Base-by-base conservation (phyloP, 2,329 filamentous ascomycete genomes). In the Zalaria sp. region DNA sequence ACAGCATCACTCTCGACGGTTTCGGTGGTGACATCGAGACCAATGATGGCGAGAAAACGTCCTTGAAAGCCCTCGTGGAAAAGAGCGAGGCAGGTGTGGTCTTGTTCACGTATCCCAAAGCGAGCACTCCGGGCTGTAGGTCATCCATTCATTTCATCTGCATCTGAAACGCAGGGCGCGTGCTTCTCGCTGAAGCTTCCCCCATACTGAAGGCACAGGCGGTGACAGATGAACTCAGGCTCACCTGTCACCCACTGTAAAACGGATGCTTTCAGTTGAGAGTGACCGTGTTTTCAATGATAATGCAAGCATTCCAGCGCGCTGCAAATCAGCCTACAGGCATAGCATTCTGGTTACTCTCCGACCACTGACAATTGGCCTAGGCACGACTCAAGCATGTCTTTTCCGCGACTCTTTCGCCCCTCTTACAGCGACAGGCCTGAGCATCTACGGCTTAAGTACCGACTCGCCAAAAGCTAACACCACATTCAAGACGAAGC, bases 61-160 rank as follows among this genome's bases (percentile, higher is more conserved):
- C 78, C 1, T 68, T 98, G 45, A 81, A 85, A 65, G 70, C 78
- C 52, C 77, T 98, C 25, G 73, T 95, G 38, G 81, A 86, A 40
- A 75, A 82, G 57, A 93, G 87, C 72, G 79, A 84, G 65, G 71
- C 75, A 31, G 91, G 89, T 26, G 82, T 96, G 35, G 85, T 94
- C 29, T 67, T 96, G 27, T 95, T 98, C 62, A 95, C 88, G 28
- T 96, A 96, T 58, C 91, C 91, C 45, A 93, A 83, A 66, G 91
- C 91, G 8, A 91, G 83, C 27, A 98, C 91, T 25, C 85, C 86
- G 32, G 89, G 89, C 48, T 96, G 89, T 94, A 77, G 75, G 85
- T 18, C 18, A 67, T 61, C 6, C 27, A 25, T 45, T 25, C 18
- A 27, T 37, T 29, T 25, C 59, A 43, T n/a, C 40, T 47, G 37